Conservation (phyloP, 345 rosid species). For the Tarenaya hassleriana region DNA sequence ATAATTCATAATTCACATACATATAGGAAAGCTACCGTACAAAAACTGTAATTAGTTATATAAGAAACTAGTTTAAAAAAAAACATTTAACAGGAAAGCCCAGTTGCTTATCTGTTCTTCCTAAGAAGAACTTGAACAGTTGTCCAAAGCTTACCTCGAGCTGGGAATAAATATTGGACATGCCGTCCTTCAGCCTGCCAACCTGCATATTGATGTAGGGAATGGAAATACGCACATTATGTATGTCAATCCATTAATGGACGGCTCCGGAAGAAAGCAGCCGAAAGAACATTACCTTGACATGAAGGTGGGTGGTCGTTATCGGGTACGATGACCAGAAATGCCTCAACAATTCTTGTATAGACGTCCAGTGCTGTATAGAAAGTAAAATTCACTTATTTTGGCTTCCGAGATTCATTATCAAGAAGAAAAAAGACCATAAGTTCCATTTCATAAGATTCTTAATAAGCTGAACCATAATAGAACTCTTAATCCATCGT, state of each 20-base stretch:
- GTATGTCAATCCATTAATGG: not conserved
- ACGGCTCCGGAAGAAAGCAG: too few relatives aligned
- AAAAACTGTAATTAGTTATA: too few relatives aligned
- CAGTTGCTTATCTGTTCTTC: too few relatives aligned
- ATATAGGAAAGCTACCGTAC: too few relatives aligned
- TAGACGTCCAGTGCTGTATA: slow-evolving; percentile 76
- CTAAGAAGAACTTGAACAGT: not conserved
- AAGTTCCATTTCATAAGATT: too few relatives aligned
- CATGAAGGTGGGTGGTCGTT: slow-evolving; percentile 58
- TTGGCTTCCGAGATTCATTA: too few relatives aligned
- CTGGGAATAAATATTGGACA: slow-evolving; percentile 78
- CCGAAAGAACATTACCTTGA: slow-evolving; percentile 46
- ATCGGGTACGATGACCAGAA: slow-evolving; percentile 99
- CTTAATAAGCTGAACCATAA: too few relatives aligned
- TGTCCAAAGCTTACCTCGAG: slow-evolving; percentile 57
- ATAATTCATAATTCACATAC: too few relatives aligned
- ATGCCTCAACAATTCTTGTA: slow-evolving; percentile 74
- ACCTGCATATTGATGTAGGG: slow-evolving; percentile 42
- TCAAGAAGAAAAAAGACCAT: too few relatives aligned
- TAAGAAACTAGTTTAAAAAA: too few relatives aligned
- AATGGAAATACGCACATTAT: not conserved
- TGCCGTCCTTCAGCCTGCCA: slow-evolving; percentile 72
- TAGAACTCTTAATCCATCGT: too few relatives aligned
- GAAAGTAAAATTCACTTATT: not conserved
- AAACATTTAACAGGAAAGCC: too few relatives aligned